Evolutionary conservation across 2,329 filamentous ascomycete species (phyloP).

Genomic region (Scedosporium minutisporum): DNA sequence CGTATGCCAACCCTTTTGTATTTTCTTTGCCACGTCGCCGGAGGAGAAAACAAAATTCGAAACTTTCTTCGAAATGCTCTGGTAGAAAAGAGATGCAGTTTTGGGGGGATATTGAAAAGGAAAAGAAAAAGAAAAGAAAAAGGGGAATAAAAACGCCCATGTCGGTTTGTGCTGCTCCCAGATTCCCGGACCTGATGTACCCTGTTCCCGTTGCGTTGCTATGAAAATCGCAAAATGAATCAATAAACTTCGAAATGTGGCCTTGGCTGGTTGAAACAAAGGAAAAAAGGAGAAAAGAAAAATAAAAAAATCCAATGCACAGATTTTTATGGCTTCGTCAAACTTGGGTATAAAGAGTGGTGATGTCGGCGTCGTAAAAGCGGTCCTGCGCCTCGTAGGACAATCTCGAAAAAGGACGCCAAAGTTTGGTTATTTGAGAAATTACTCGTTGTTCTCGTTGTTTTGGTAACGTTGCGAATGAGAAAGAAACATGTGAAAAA

Average conservation of each 20-base stretch:
- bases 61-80: neutral
- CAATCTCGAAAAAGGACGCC: neutral
- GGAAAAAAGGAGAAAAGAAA: neutral
- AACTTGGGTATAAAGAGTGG: neutral
- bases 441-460: no score
- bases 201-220: neutral
- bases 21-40: neutral
- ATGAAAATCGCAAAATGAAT: neutral
- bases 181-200: neutral
- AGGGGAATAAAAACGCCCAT: neutral
- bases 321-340: neutral
- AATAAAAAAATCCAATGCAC: neutral
- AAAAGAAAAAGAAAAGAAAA: neutral
- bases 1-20: neutral
- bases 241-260: neutral
- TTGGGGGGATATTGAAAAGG: neutral
- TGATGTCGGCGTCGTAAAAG: neutral
- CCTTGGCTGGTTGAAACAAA: neutral
- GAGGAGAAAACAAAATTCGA: neutral
- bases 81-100: neutral
- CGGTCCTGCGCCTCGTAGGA: neutral
- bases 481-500: neutral
- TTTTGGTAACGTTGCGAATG: no score
- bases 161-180: neutral
- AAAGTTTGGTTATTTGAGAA: neutral